phyloP scores from a whole-genome alignment of 345 rosid species.

The Rhodamnia argentea region DNA sequence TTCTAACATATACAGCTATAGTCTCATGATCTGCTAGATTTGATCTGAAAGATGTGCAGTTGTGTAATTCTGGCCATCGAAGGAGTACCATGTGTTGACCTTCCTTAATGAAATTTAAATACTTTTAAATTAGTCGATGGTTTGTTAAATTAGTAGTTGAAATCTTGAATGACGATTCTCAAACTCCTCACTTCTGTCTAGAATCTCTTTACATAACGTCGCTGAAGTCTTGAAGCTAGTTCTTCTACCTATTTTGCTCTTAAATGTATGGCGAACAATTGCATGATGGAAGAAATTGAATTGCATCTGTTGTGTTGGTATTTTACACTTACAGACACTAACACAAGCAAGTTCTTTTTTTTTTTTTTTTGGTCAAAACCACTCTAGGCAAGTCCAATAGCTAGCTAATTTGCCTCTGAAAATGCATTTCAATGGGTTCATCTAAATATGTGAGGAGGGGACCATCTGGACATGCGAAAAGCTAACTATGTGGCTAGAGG shows the following conservation, averaged over 20 bases:
- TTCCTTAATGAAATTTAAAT: background rate
- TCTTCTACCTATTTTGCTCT: background rate
- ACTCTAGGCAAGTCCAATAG: background rate
- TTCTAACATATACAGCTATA: too few relatives aligned
- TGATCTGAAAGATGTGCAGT: background rate
- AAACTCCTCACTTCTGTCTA: background rate
- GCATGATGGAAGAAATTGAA: background rate
- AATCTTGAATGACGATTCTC: background rate
- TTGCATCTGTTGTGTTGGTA: background rate
- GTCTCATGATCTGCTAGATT: background rate
- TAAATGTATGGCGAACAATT: background rate
- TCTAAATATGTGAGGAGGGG: background rate
- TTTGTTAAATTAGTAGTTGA: background rate
- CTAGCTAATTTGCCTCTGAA: background rate
- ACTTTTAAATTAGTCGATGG: background rate
- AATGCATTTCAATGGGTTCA: background rate
- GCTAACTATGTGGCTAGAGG: background rate
- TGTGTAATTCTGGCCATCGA: background rate
- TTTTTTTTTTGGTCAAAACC: background rate
- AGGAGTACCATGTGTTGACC: background rate
- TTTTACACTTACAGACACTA: background rate
- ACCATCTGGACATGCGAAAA: background rate
- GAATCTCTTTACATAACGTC: background rate
- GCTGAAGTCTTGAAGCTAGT: background rate
- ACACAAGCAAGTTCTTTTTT: background rate